phyloP scores from a whole-genome alignment of 805 yeast genomes.

The Hanseniaspora clermontiae region DNA sequence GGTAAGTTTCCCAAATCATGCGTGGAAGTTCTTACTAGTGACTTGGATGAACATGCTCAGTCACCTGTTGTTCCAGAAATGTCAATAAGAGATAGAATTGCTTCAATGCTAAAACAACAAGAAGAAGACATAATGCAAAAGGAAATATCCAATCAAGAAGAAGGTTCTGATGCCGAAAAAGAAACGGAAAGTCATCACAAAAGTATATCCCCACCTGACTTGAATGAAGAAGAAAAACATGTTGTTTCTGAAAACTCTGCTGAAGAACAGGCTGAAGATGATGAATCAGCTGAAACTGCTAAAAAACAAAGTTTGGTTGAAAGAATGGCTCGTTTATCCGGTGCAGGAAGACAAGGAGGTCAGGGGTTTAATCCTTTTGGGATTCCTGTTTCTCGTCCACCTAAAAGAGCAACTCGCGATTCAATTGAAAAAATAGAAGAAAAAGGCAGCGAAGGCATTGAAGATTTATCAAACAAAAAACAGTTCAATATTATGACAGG shows the following conservation, averaged over 20 bases:
- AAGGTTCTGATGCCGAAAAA: neutral
- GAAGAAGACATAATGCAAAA: slow-evolving; percentile 64
- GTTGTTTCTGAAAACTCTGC: slow-evolving; percentile 37
- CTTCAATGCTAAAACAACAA: slow-evolving; percentile 56
- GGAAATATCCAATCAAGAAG: slow-evolving; percentile 26
- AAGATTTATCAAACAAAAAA: neutral
- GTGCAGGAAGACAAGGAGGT: slow-evolving; percentile 59
- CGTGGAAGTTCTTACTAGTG: slow-evolving; percentile 34
- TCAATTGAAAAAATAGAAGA: slow-evolving; percentile 18
- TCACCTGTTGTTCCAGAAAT: slow-evolving; percentile 46
- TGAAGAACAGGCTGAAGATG: slow-evolving; percentile 44
- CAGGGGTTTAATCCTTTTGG: slow-evolving; percentile 35
- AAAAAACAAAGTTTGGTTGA: slow-evolving; percentile 66
- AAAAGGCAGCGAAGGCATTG: slow-evolving; percentile 7
- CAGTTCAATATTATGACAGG: slow-evolving; percentile 13
- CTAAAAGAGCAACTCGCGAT: slow-evolving; percentile 22
- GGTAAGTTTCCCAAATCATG: slow-evolving; percentile 87
- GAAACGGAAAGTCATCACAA: neutral
- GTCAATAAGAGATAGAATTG: slow-evolving; percentile 78
- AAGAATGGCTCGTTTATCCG: slow-evolving; percentile 92
- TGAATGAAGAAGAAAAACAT: slow-evolving; percentile 11
- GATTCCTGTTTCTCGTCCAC: slow-evolving; percentile 23
- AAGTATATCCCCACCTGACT: neutral
- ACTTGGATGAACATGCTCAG: neutral
- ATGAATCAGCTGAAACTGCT: slow-evolving; percentile 48